Percentiles rank a stretch among this genome's conserved stretches.
Evolutionary conservation across 2,329 filamentous ascomycete genomes (phyloP).

Genomic region (Penicillium sp.): DNA sequence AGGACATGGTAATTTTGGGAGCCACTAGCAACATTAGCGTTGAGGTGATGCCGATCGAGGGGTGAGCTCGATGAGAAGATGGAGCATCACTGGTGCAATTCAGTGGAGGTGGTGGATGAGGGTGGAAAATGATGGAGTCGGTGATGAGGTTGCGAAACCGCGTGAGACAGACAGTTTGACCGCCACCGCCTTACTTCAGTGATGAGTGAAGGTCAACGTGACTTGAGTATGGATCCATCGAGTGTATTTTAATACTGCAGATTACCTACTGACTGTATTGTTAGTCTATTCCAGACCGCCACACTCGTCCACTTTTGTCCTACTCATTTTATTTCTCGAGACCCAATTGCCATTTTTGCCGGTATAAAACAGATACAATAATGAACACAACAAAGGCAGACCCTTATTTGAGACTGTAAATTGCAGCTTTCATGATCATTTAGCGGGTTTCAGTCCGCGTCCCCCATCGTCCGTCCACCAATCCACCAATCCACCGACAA

Average conservation of each 20-base stretch:
- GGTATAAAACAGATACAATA: not conserved
- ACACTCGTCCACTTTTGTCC: not conserved
- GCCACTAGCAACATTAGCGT: constrained; percentile 24
- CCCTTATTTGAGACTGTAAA: constrained; percentile 2
- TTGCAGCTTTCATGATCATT: constrained; percentile 7
- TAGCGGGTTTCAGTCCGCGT: constrained; percentile 26
- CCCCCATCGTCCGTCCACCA: constrained; percentile 7
- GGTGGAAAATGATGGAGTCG: constrained; percentile 4
- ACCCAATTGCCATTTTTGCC: not conserved
- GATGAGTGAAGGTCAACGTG: not conserved
- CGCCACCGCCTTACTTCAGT: not conserved
- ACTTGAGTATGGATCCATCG: not conserved
- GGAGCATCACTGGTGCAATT: not conserved
- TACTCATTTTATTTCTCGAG: not conserved
- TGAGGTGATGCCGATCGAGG: constrained; percentile 21
- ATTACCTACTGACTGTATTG: too few species aligned
- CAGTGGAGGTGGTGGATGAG: constrained; percentile 1
- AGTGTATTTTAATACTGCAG: too few species aligned
- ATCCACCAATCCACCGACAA: constrained; percentile 24
- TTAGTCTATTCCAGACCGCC: constrained; percentile 6
- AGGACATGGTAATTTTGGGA: constrained; percentile 24
- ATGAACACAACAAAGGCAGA: not conserved
- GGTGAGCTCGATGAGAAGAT: not conserved
- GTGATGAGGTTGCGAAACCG: constrained; percentile 2
- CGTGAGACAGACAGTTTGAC: constrained; percentile 4